These are phyloP conservation scores for Talaromyces proteolyticus DNA, from an alignment of 495 filamentous ascomycete species.

Conservation along the genomic window DNA sequence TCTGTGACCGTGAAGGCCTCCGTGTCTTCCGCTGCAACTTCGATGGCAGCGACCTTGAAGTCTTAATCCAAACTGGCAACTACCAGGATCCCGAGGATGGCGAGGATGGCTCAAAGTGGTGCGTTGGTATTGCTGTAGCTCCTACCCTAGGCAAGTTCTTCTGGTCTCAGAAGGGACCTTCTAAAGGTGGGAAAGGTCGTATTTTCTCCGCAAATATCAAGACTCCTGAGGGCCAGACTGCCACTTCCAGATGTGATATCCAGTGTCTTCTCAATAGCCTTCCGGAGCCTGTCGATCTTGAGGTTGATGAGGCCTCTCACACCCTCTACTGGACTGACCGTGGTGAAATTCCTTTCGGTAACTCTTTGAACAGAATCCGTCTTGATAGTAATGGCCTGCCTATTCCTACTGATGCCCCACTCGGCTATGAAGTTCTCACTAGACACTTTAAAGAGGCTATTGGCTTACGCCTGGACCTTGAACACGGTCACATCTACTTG, in stretches of 20 bases:
- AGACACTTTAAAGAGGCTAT: slow-evolving; percentile 43
- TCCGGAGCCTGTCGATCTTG: slow-evolving; percentile 48
- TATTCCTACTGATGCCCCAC: background rate
- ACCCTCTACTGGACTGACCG: slow-evolving; percentile 51
- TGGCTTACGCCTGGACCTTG: slow-evolving; percentile 39
- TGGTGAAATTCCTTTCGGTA: slow-evolving; percentile 42
- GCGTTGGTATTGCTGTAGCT: slow-evolving; percentile 24
- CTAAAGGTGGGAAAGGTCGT: slow-evolving; percentile 40
- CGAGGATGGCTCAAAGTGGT: slow-evolving; percentile 23
- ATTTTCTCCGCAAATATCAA: slow-evolving; percentile 42
- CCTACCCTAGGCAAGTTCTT: slow-evolving; percentile 34
- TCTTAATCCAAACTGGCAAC: slow-evolving; percentile 31
- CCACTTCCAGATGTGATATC: slow-evolving; percentile 23
- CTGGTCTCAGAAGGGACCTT: slow-evolving; percentile 51
- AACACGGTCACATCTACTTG: slow-evolving; percentile 31
- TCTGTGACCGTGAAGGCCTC: slow-evolving; percentile 49
- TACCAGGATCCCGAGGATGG: slow-evolving; percentile 11
- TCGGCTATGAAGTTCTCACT: slow-evolving; percentile 20
- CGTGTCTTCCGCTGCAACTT: slow-evolving; percentile 35
- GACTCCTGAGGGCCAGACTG: slow-evolving; percentile 14
- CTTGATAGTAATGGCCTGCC: slow-evolving; percentile 15
- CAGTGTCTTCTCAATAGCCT: slow-evolving; percentile 29
- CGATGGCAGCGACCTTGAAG: slow-evolving; percentile 37
- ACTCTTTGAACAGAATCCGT: slow-evolving; percentile 32
- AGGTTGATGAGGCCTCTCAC: slow-evolving; percentile 28